Percentiles rank a stretch among this genome's conserved stretches.
These are phyloP conservation scores for Tylopilus cervinicoccineus DNA, from an alignment of 768 basidiomycete species.

Conservation along the genomic window DNA sequence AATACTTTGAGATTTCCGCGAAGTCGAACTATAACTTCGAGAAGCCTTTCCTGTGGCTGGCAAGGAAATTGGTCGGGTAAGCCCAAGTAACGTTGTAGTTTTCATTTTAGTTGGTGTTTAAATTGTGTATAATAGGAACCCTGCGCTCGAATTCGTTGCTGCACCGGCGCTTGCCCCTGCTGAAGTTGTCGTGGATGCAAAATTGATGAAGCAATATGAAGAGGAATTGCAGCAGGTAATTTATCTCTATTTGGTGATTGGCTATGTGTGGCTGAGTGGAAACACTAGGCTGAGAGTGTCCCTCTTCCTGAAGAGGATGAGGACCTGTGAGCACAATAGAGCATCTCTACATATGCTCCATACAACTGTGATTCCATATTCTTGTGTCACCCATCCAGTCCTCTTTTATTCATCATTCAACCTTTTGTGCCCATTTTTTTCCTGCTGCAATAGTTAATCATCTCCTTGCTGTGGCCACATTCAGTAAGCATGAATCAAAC, in stretches of 20 bases:
- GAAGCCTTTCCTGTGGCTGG: conserved; percentile 99
- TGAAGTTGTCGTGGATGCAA: conserved; percentile 80
- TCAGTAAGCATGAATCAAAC: conserved; percentile 20
- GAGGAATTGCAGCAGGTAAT: conserved; percentile 66
- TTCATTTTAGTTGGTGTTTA: neutral
- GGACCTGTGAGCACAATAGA: conserved; percentile 50
- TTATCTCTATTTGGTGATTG: conserved; percentile 1
- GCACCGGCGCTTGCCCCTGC: conserved; percentile 94
- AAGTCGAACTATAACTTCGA: conserved; percentile 99
- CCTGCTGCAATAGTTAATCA: conserved; percentile 20
- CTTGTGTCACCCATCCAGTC: conserved; percentile 19
- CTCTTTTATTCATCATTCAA: conserved; percentile 17
- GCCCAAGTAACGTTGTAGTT: conserved; percentile 25
- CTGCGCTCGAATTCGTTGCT: conserved; percentile 89
- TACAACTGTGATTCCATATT: conserved; percentile 20
- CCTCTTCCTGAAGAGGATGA: conserved; percentile 99
- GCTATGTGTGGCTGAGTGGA: conserved; percentile 8
- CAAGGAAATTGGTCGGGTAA: conserved; percentile 94
- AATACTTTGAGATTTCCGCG: conserved; percentile 99
- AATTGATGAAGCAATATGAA: conserved; percentile 77
- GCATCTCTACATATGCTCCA: conserved; percentile 17
- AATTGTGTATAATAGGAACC: conserved; percentile 53
- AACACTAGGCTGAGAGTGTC: conserved; percentile 71
- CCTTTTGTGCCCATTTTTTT: conserved; percentile 19
- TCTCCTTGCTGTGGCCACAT: conserved; percentile 24